Conservation (phyloP, 371 early-diverging fungal species). For the Circinella umbellata region DNA sequence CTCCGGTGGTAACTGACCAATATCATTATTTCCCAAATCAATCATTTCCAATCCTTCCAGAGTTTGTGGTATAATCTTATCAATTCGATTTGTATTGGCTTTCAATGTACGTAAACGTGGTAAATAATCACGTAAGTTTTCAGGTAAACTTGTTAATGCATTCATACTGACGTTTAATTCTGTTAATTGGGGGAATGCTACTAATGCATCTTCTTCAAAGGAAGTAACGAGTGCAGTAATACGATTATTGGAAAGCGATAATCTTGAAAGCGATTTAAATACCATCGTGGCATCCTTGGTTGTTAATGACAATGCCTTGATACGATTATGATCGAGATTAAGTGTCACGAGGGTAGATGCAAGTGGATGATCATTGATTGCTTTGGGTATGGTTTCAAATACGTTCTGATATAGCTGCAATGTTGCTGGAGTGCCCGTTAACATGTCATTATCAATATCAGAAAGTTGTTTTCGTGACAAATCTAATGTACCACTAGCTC, state of each 20-base stretch:
- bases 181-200: slow-evolving; percentile 50
- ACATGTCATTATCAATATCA: neutral
- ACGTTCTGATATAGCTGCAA: slow-evolving; percentile 46
- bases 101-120: slow-evolving; percentile 55
- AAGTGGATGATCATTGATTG: slow-evolving; percentile 26
- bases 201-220: neutral
- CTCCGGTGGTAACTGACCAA: slow-evolving; percentile 61
- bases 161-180: slow-evolving; percentile 54
- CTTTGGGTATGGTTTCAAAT: slow-evolving; percentile 42
- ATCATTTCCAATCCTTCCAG: slow-evolving; percentile 53
- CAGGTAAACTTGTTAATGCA: slow-evolving; percentile 46
- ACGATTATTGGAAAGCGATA: slow-evolving; percentile 62
- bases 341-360: slow-evolving; percentile 47
- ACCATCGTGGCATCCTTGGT: slow-evolving; percentile 14
- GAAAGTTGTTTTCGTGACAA: slow-evolving; percentile 8
- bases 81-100: slow-evolving; percentile 56
- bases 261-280: slow-evolving; percentile 34
- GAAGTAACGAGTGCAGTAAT: slow-evolving; percentile 32
- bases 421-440: slow-evolving; percentile 16
- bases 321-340: slow-evolving; percentile 57
- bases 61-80: slow-evolving; percentile 45
- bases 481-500: slow-evolving; percentile 15
- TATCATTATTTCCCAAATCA: slow-evolving; percentile 67
- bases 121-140: slow-evolving; percentile 40
- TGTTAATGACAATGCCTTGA: slow-evolving; percentile 41